Conservation (phyloP, 768 basidiomycete species). For the Lactifluus rugatus region DNA sequence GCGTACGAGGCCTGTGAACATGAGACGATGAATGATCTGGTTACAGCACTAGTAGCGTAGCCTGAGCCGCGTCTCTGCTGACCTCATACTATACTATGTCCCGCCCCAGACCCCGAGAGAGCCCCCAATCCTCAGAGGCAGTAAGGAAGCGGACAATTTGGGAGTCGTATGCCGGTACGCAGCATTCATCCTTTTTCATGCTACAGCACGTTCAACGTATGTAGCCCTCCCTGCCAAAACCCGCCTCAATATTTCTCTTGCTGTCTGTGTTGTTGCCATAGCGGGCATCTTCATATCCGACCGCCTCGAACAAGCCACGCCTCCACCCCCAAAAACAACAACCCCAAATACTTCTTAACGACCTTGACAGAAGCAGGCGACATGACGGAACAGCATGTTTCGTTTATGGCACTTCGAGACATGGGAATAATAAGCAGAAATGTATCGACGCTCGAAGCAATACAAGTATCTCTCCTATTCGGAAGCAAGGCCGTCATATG, state of each 20-base stretch:
- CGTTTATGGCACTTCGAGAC: not conserved
- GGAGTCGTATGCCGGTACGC: constrained; percentile 37
- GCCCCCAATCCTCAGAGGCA: constrained; percentile 9
- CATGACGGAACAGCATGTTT: not conserved
- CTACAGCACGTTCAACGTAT: not conserved
- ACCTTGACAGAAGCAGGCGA: not conserved
- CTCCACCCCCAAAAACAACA: constrained; percentile 14
- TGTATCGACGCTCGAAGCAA: not conserved
- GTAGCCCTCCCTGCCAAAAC: constrained; percentile 28
- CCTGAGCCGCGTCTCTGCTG: too few species aligned
- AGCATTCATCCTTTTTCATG: not conserved
- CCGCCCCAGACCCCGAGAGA: not conserved
- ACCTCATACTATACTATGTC: too few species aligned
- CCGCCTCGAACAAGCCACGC: constrained; percentile 23
- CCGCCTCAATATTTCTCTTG: constrained; percentile 27
- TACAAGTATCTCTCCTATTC: not conserved
- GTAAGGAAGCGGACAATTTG: constrained; percentile 27
- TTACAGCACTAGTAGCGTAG: too few species aligned
- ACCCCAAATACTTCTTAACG: not conserved
- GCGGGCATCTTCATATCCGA: constrained; percentile 27
- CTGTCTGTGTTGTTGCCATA: constrained; percentile 25
- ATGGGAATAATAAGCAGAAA: not conserved
- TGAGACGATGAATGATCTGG: constrained; percentile 24
- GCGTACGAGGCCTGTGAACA: constrained; percentile 77
- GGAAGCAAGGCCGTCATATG: constrained; percentile 14